Evolutionary conservation across 73 alveolate genomes (phyloP).

Genomic region (Paramecium biaurelia): DNA sequence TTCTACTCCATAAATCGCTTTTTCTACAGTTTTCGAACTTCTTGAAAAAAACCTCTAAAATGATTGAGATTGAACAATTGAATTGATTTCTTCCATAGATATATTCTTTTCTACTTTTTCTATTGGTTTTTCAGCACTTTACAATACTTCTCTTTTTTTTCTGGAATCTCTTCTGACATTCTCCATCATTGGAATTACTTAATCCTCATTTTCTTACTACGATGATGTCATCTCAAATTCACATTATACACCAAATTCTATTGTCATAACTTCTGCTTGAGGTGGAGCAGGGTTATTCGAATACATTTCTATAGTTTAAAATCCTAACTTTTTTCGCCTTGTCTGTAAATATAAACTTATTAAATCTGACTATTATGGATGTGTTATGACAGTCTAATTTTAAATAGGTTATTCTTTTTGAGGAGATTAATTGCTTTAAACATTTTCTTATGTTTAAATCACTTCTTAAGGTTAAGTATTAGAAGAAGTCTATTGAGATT

Average conservation of each 20-base stretch:
- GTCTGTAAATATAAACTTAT: neutral
- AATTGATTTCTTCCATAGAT: conserved; percentile 39
- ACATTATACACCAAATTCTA: conserved; percentile 44
- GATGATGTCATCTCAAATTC: neutral
- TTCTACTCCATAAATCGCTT: neutral
- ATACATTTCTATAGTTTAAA: neutral
- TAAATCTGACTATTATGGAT: neutral
- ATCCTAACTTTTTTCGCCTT: conserved; percentile 7
- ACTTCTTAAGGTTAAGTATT: neutral
- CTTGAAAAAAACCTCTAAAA: conserved; percentile 2
- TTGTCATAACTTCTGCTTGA: neutral
- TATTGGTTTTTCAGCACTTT: neutral
- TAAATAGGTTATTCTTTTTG: neutral
- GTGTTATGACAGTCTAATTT: neutral
- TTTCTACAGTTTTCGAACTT: conserved; percentile 14
- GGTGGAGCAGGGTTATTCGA: neutral
- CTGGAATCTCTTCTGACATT: conserved; percentile 10
- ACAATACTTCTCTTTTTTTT: neutral
- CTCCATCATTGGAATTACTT: neutral
- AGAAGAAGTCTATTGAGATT: neutral
- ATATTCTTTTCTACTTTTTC: conserved; percentile 21
- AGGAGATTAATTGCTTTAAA: neutral
- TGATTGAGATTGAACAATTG: neutral
- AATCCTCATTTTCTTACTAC: neutral
- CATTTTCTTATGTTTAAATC: neutral